Percentiles rank a stretch among this genome's conserved stretches.
Evolutionary conservation across 352 stramenopile species (phyloP).

Genomic region (Albugo candida): DNA sequence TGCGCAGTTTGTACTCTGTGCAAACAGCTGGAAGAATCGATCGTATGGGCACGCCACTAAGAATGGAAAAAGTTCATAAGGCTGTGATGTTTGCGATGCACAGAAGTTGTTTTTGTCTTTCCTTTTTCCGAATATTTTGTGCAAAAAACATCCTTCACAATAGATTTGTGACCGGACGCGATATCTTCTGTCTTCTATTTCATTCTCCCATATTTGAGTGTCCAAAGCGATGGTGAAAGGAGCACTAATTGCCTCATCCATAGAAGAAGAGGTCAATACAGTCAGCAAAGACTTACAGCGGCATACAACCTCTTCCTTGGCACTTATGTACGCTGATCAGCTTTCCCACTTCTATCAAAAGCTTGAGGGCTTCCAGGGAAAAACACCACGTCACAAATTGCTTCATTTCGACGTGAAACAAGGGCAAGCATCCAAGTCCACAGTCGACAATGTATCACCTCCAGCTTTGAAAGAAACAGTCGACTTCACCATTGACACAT

Average conservation of each 20-base stretch:
- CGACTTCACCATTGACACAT: constrained; percentile 67
- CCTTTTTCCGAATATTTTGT: constrained; percentile 64
- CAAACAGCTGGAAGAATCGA: constrained; percentile 10
- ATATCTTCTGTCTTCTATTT: constrained; percentile 39
- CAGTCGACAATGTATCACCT: constrained; percentile 37
- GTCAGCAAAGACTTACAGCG: constrained; percentile 1
- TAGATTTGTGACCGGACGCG: constrained; percentile 56
- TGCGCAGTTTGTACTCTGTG: constrained; percentile 63
- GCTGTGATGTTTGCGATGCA: too few species aligned
- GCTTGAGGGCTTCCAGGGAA: constrained; percentile 18
- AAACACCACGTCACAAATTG: constrained; percentile 22
- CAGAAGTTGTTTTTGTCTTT: constrained; percentile 30
- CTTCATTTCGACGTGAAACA: constrained; percentile 32
- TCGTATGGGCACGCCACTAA: neutral
- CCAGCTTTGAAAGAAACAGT: constrained; percentile 31
- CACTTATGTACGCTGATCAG: constrained; percentile 54
- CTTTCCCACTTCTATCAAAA: constrained; percentile 36
- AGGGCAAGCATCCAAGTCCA: constrained; percentile 6
- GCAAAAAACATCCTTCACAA: constrained; percentile 37
- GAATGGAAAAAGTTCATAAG: constrained; percentile 10
- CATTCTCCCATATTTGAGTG: constrained; percentile 40
- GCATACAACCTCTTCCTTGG: constrained; percentile 58
- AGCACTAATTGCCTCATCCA: constrained; percentile 18
- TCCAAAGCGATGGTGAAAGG: constrained; percentile 31
- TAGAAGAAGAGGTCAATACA: neutral